A percentile compares a stretch with the other conserved stretches of the same genome.
Conservation (phyloP, 805 yeast genomes). For the Metschnikowia peoriensis region DNA sequence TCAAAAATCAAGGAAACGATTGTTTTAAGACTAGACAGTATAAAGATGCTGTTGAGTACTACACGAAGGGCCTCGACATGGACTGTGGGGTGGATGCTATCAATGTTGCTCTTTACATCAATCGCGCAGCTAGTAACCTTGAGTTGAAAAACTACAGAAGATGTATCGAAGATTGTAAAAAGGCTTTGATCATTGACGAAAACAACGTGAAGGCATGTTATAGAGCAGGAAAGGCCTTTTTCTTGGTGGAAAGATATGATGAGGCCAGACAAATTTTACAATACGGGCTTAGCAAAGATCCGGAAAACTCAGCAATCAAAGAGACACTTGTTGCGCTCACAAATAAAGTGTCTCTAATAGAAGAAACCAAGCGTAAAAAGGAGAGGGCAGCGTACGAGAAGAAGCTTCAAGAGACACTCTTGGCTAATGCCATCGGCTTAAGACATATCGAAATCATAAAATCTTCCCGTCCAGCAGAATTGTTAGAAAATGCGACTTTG, state of each 20-base stretch:
- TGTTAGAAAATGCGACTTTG: conserved; percentile 50
- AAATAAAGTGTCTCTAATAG: conserved; percentile 26
- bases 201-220: conserved; percentile 79
- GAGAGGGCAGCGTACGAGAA: conserved; percentile 41
- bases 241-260: conserved; percentile 60
- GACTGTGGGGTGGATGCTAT: conserved; percentile 56
- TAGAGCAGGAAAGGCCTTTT: conserved; percentile 80
- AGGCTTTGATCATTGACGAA: conserved; percentile 63
- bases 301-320: conserved; percentile 55
- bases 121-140: conserved; percentile 90
- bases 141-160: conserved; percentile 81
- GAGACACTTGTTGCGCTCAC: conserved; percentile 45
- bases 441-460: conserved; percentile 54
- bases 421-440: conserved; percentile 58
- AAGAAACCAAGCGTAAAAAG: conserved; percentile 30
- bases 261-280: conserved; percentile 68
- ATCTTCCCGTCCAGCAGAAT: conserved; percentile 54
- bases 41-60: conserved; percentile 72
- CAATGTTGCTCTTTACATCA: conserved; percentile 63
- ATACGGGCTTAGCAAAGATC: conserved; percentile 64
- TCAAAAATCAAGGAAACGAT: conserved; percentile 92
- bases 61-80: conserved; percentile 76
- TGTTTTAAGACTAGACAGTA: conserved; percentile 69
- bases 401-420: conserved; percentile 39
- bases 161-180: conserved; percentile 83